Evolutionary conservation across 2,329 filamentous ascomycete species (phyloP).

Genomic region (Beauveria bassiana): DNA sequence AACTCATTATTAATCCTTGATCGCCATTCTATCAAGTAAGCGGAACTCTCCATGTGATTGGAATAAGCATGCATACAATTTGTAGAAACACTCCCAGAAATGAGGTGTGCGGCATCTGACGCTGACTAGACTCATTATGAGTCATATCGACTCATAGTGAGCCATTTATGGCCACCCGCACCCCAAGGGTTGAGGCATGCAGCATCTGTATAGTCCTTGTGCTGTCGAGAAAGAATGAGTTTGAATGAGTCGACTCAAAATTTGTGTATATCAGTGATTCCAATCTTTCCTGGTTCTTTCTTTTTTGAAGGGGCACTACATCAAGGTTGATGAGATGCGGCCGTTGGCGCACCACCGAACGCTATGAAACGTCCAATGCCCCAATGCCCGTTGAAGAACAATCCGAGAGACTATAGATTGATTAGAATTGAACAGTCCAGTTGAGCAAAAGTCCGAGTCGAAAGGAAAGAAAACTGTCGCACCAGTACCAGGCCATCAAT

Average conservation of each 20-base stretch:
- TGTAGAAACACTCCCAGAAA: constrained; percentile 1
- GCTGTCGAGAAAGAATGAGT: neutral
- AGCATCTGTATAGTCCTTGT: neutral
- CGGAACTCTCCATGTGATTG: neutral
- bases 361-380: neutral
- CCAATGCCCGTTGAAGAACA: neutral
- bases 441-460: neutral
- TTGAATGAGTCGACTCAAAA: constrained; percentile 1
- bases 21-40: neutral
- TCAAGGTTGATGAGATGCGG: neutral
- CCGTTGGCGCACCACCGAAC: neutral
- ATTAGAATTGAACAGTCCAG: neutral
- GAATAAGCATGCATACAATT: neutral
- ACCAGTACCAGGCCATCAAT: neutral
- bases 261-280: neutral
- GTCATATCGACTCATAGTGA: constrained; percentile 6
- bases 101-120: neutral
- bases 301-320: neutral
- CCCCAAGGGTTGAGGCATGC: neutral
- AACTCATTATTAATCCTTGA: neutral
- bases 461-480: neutral
- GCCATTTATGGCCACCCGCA: neutral
- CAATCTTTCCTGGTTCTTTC: neutral
- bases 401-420: neutral
- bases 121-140: constrained; percentile 7